These are phyloP conservation scores for Diaporthe helianthi DNA, from an alignment of 2,329 filamentous ascomycete genomes.

Conservation along the genomic window DNA sequence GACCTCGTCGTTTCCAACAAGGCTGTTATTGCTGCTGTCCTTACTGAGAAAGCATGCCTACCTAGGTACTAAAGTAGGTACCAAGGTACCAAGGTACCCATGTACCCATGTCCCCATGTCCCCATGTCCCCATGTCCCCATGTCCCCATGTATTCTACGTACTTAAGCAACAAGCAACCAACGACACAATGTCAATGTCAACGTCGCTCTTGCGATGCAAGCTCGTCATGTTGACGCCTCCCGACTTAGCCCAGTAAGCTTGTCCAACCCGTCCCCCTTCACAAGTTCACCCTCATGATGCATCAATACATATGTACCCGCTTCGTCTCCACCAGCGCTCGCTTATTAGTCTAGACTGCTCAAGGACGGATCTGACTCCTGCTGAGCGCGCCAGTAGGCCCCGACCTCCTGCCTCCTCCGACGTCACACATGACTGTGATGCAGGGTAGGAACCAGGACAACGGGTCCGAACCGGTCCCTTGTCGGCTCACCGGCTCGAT, in stretches of 20 bases:
- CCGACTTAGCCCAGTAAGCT: background rate
- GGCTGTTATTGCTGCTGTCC: background rate
- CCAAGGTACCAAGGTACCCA: too few relatives aligned
- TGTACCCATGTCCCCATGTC: too few relatives aligned
- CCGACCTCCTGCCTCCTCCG: constrained; percentile 6
- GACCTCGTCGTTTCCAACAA: background rate
- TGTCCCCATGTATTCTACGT: too few relatives aligned
- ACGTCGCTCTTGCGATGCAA: background rate
- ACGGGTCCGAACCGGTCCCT: constrained; percentile 21
- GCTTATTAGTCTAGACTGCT: constrained; percentile 3
- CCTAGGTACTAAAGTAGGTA: background rate
- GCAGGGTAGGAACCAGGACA: constrained; percentile 21
- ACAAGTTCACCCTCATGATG: constrained; percentile 13
- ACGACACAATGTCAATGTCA: too few relatives aligned
- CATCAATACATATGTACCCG: too few relatives aligned
- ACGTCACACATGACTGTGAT: constrained; percentile 21
- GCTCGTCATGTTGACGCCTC: constrained; percentile 21
- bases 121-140: too few relatives aligned
- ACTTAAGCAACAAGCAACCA: too few relatives aligned
- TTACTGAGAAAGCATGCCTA: too few relatives aligned
- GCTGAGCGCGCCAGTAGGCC: background rate
- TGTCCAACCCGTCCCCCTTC: background rate
- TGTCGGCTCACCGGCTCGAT: constrained; percentile 30
- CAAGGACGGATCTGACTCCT: background rate
- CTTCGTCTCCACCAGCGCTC: constrained; percentile 10